A percentile compares a stretch with the other conserved stretches of the same genome.
Conservation (phyloP, 2,329 filamentous ascomycete genomes). For the Teratosphaeria gauchensis region DNA sequence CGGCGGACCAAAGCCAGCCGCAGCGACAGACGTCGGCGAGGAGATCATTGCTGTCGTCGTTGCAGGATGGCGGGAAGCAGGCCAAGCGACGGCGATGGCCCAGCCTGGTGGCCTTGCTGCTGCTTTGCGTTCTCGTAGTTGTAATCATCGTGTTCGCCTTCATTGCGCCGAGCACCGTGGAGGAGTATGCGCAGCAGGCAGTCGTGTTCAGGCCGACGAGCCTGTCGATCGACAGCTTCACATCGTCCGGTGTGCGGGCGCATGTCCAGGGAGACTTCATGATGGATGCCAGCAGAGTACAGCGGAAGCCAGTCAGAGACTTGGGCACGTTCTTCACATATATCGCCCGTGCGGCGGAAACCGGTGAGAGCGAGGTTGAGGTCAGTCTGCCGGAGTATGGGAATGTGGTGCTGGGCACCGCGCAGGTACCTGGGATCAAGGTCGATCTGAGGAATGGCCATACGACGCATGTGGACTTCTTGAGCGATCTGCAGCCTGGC, state of each 20-base stretch:
- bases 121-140: conserved; percentile 55
- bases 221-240: conserved; percentile 78
- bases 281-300: conserved; percentile 68
- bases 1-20: conserved; percentile 11
- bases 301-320: conserved; percentile 59
- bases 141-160: conserved; percentile 70
- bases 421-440: conserved; percentile 62
- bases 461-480: conserved; percentile 66
- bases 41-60: conserved; percentile 9
- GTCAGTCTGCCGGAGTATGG: conserved; percentile 78
- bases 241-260: conserved; percentile 63
- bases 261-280: conserved; percentile 73
- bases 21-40: conserved; percentile 14
- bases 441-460: conserved; percentile 70
- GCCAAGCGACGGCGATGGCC: conserved; percentile 54
- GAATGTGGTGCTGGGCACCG: conserved; percentile 66
- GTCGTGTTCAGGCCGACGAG: conserved; percentile 73
- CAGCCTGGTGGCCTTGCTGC: conserved; percentile 61
- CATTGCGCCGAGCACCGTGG: conserved; percentile 66
- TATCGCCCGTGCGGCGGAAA: conserved; percentile 68
- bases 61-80: conserved; percentile 21
- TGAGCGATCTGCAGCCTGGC: conserved; percentile 66
- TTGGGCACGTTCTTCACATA: conserved; percentile 71
- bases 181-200: conserved; percentile 79
- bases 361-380: conserved; percentile 58